Evolutionary conservation across 192 early-diverging fungal genomes (phyloP).

Genomic region (Radiomyces spectabilis): DNA sequence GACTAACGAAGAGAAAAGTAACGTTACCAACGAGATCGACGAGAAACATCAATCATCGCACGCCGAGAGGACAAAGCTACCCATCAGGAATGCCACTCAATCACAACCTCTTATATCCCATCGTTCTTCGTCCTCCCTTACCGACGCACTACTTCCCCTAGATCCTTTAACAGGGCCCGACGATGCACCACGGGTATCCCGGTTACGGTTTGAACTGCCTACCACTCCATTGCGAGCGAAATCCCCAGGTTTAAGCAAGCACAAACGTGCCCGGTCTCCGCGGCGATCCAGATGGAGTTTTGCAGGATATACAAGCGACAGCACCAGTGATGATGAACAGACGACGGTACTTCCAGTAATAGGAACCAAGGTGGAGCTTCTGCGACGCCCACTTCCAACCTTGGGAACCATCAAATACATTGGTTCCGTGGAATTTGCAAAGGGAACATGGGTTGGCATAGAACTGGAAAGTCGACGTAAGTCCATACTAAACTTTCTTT

Average conservation of each 20-base stretch:
- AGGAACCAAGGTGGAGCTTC: constrained; percentile 15
- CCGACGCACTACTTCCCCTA: constrained; percentile 1
- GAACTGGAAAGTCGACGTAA: constrained; percentile 27
- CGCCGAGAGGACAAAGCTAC: neutral
- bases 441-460: constrained; percentile 25
- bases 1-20: too few species aligned
- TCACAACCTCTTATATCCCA: neutral
- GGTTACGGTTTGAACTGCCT: constrained; percentile 22
- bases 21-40: too few species aligned
- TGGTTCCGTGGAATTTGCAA: constrained; percentile 12
- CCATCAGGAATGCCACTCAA: neutral
- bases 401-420: constrained; percentile 21
- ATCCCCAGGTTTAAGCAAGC: neutral
- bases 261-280: constrained; percentile 7
- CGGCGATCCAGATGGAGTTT: constrained; percentile 13
- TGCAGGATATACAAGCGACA: constrained; percentile 12
- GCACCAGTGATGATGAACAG: constrained; percentile 15
- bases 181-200: too few species aligned
- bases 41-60: too few species aligned
- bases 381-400: constrained; percentile 23
- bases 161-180: too few species aligned
- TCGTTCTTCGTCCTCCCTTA: neutral
- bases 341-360: neutral
- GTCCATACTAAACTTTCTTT: neutral
- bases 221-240: constrained; percentile 15